Evolutionary conservation across 202 grass and related monocot genomes (phyloP), one percentile per base, ranked within the genome.

Genomic region (Zizania palustris): DNA sequence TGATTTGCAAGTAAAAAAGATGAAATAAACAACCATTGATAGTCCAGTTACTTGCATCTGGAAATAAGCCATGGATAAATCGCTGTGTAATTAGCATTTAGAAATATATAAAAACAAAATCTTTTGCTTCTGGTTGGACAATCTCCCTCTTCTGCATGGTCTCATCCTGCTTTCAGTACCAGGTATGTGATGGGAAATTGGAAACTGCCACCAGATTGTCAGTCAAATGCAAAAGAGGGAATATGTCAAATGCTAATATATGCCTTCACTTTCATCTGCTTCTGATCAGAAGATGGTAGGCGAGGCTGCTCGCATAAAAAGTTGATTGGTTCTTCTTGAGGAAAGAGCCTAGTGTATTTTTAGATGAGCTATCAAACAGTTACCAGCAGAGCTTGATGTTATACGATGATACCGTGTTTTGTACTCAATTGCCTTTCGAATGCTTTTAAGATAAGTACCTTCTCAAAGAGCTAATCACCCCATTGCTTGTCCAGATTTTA

Each of bases 401-500:
- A 13, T 39, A 41, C 58, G 51, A 20, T 64, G 44, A 33, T 35
- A 22, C 0, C 44, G 7, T 60, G 9, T 77, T 3, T 21, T 43
- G 11, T 18, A n/a, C 54, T 57, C 0, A 64, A 28, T n/a, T 46
- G 6, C 13, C 20, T 55, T 19, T 40, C 51, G 54, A 60, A 28
- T 6, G 42, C 33, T 72, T 67, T 70, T 7, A 10, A 43, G 5
- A 70, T 8, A 36, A 48, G n/a, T 16, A 20, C 22, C 3, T 58
- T 37, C 8, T 51, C 13, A 11, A 35, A 35, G 44, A 34, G 7
- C 3, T 58, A 44, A 39, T 28, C 75, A 76, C 83, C 71, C 61
- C 3, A 33, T 84, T 81, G 21, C 37, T 11, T 75, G 15, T 85
- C 19, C 83, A 99, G 96, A 99, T 99, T 96, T 99, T 77, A 87